Percentiles rank a stretch among this genome's conserved stretches.
Evolutionary conservation across 768 basidiomycete genomes (phyloP).

Genomic region (Phlegmacium glaucopus): DNA sequence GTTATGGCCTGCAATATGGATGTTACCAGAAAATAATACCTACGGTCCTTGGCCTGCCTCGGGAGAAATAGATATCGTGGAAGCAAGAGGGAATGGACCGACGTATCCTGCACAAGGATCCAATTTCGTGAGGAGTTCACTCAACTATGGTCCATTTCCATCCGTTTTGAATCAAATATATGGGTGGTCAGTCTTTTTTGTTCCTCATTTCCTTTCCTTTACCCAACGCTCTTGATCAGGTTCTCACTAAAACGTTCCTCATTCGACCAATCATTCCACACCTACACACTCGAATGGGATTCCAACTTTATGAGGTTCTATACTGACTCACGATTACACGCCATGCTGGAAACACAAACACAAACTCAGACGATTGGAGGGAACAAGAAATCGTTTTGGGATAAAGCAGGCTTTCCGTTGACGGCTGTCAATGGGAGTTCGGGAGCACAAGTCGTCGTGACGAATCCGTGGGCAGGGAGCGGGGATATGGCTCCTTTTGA

Average conservation of each 20-base stretch:
- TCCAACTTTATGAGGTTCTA: slow-evolving; percentile 67
- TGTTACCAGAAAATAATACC: slow-evolving; percentile 60
- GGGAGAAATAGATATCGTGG: slow-evolving; percentile 57
- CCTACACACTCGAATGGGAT: slow-evolving; percentile 78
- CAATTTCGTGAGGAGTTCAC: slow-evolving; percentile 54
- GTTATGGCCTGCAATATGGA: slow-evolving; percentile 78
- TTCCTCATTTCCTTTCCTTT: slow-evolving; percentile 26
- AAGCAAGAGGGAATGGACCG: slow-evolving; percentile 57
- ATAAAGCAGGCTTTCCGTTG: slow-evolving; percentile 61
- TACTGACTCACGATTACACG: slow-evolving; percentile 67
- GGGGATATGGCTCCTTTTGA: slow-evolving; percentile 76
- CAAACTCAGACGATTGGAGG: slow-evolving; percentile 24
- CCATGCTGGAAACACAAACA: slow-evolving; percentile 58
- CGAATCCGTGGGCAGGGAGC: slow-evolving; percentile 31
- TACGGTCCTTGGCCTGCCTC: slow-evolving; percentile 65
- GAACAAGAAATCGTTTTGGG: slow-evolving; percentile 60
- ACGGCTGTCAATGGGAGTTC: slow-evolving; percentile 56
- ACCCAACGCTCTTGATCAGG: background rate
- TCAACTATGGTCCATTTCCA: slow-evolving; percentile 66
- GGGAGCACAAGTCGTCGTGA: slow-evolving; percentile 1
- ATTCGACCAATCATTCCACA: slow-evolving; percentile 58
- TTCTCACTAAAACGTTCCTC: slow-evolving; percentile 33
- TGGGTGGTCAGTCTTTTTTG: slow-evolving; percentile 60
- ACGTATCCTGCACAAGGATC: slow-evolving; percentile 53
- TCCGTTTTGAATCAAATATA: slow-evolving; percentile 47